phyloP scores from a whole-genome alignment of 164 flowering plant genomes.

The Piper betle region DNA sequence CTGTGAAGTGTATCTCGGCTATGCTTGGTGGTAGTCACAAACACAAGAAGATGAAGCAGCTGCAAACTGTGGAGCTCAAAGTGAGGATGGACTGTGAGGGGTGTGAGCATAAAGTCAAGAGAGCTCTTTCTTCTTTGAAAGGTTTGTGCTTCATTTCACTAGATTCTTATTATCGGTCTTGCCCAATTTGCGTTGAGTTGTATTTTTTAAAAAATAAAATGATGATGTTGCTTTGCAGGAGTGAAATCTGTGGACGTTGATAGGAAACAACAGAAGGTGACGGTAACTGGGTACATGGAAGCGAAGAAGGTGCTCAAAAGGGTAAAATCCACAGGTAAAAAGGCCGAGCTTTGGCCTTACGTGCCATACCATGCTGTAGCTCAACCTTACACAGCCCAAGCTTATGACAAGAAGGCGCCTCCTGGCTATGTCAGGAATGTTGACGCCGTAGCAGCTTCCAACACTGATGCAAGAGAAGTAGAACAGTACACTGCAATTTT shows the following conservation, averaged over 20 bases:
- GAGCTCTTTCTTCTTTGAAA: constrained; percentile 46
- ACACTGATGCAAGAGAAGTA: constrained; percentile 27
- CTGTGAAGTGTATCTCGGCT: constrained; percentile 50
- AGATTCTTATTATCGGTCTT: not conserved
- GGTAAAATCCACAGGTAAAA: constrained; percentile 56
- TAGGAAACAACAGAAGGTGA: constrained; percentile 69
- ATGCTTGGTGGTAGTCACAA: constrained; percentile 30
- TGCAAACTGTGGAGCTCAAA: constrained; percentile 57
- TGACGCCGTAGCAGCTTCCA: constrained; percentile 17
- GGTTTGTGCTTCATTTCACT: constrained; percentile 22
- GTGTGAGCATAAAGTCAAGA: constrained; percentile 59
- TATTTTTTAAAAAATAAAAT: too few species aligned
- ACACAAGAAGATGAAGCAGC: constrained; percentile 33
- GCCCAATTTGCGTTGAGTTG: not conserved
- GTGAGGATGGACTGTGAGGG: constrained; percentile 92
- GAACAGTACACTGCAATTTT: constrained; percentile 51
- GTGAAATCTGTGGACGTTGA: constrained; percentile 62
- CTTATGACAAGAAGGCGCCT: constrained; percentile 90
- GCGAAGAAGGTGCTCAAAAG: constrained; percentile 54
- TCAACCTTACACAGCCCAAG: constrained; percentile 51
- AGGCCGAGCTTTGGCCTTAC: constrained; percentile 74
- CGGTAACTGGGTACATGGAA: constrained; percentile 65
- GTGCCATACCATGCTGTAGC: constrained; percentile 62
- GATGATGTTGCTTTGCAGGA: constrained; percentile 24
- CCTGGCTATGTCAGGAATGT: constrained; percentile 48